Percentiles rank a stretch among this genome's conserved stretches.
These are phyloP conservation scores for Thermothelomyces thermophilus DNA, from an alignment of 2,329 filamentous ascomycete species.

Conservation along the genomic window DNA sequence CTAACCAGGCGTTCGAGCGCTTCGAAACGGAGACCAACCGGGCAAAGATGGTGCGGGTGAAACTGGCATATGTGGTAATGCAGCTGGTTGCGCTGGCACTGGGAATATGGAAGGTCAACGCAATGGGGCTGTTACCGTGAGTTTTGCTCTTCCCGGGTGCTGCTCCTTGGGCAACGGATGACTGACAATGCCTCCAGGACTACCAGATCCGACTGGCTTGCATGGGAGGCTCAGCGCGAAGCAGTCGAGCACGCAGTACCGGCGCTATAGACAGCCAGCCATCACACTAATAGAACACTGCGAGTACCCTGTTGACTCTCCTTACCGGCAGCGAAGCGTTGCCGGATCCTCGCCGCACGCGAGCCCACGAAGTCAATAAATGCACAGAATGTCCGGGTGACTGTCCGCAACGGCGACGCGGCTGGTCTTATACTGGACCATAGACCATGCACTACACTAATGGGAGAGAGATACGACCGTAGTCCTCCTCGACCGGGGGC, in stretches of 20 bases:
- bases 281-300: not conserved
- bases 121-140: slow-evolving; percentile 89
- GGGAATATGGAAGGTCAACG: slow-evolving; percentile 94
- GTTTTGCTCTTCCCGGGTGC: slow-evolving; percentile 34
- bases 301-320: too few species aligned
- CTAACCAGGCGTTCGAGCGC: slow-evolving; percentile 81
- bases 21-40: slow-evolving; percentile 80
- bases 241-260: slow-evolving; percentile 60
- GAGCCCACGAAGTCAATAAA: too few species aligned
- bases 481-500: too few species aligned
- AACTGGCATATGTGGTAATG: slow-evolving; percentile 80
- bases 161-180: slow-evolving; percentile 23
- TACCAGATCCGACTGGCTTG: slow-evolving; percentile 93
- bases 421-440: too few species aligned
- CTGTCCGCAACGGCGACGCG: too few species aligned
- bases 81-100: slow-evolving; percentile 77
- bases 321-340: too few species aligned
- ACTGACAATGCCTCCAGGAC: slow-evolving; percentile 50
- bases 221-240: slow-evolving; percentile 77
- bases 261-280: slow-evolving; percentile 39
- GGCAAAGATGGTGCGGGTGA: slow-evolving; percentile 69
- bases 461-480: too few species aligned
- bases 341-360: too few species aligned
- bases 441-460: too few species aligned
- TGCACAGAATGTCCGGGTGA: too few species aligned